Evolutionary conservation across 2,329 filamentous ascomycete genomes (phyloP).

Genomic region (Neoscytalidium dimidiatum): DNA sequence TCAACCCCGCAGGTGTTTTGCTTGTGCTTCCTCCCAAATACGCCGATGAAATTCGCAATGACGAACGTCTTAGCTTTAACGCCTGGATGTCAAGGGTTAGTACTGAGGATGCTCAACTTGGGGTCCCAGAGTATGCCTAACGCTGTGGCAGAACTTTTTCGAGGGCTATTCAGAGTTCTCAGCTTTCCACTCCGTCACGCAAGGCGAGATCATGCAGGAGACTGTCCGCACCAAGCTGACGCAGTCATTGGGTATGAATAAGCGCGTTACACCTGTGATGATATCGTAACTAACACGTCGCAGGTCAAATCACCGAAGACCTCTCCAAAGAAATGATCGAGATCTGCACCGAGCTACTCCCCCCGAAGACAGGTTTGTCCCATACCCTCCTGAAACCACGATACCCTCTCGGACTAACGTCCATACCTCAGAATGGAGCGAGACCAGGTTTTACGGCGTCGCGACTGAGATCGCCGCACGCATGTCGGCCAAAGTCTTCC

Average conservation of each 20-base stretch:
- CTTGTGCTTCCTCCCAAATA: not conserved
- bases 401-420: not conserved
- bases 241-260: not conserved
- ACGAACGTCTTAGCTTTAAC: slow-evolving; percentile 1
- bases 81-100: not conserved
- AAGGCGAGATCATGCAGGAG: slow-evolving; percentile 7
- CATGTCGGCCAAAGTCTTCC: slow-evolving; percentile 43
- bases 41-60: slow-evolving; percentile 4
- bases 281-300: not conserved
- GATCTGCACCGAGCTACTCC: not conserved
- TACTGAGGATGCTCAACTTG: not conserved
- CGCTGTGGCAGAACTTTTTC: not conserved
- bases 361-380: not conserved
- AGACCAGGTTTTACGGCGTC: slow-evolving; percentile 24
- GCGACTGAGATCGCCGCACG: slow-evolving; percentile 40
- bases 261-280: not conserved
- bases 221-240: slow-evolving; percentile 1
- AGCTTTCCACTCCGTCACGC: not conserved
- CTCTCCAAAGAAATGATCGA: not conserved
- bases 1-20: not conserved
- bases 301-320: not conserved
- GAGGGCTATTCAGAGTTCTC: not conserved
- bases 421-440: slow-evolving; percentile 18
- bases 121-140: not conserved
- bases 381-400: not conserved